phyloP scores from a whole-genome alignment of 306 rosid genomes.

The Glycine tomentella region DNA sequence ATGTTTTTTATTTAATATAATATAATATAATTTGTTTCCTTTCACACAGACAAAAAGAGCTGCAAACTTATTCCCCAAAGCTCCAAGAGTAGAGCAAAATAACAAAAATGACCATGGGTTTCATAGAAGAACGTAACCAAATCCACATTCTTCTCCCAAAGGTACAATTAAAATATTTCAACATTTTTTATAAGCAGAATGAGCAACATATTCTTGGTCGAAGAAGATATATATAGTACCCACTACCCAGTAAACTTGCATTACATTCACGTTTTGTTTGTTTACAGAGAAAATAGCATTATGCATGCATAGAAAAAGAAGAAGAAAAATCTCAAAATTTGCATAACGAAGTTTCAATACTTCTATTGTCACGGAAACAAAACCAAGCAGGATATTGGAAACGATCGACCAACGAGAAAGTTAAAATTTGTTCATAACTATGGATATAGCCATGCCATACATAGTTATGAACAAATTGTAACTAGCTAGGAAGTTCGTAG shows the following conservation, averaged over 20 bases:
- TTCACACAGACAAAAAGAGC: background rate
- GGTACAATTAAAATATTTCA: background rate
- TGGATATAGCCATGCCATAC: background rate
- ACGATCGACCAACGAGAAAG: background rate
- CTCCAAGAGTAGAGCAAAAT: background rate
- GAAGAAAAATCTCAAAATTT: background rate
- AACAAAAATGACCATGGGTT: background rate
- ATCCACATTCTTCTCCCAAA: background rate
- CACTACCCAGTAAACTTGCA: constrained; percentile 5
- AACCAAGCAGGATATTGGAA: constrained; percentile 1
- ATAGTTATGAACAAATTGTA: background rate
- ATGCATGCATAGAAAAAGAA: background rate
- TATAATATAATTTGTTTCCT: background rate
- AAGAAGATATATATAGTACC: background rate
- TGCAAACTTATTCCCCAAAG: background rate
- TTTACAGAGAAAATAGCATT: constrained; percentile 15
- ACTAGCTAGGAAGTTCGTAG: background rate
- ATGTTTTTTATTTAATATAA: background rate
- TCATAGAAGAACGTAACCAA: background rate
- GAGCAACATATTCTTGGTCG: background rate
- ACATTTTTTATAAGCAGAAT: background rate
- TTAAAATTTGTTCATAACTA: background rate
- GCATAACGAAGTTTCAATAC: constrained; percentile 11
- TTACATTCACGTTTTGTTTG: background rate
- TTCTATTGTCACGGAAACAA: background rate